A percentile compares a stretch with the other conserved stretches of the same genome.
phyloP scores from a whole-genome alignment of 805 yeast species.

The Sugiyamaella lignohabitans region DNA sequence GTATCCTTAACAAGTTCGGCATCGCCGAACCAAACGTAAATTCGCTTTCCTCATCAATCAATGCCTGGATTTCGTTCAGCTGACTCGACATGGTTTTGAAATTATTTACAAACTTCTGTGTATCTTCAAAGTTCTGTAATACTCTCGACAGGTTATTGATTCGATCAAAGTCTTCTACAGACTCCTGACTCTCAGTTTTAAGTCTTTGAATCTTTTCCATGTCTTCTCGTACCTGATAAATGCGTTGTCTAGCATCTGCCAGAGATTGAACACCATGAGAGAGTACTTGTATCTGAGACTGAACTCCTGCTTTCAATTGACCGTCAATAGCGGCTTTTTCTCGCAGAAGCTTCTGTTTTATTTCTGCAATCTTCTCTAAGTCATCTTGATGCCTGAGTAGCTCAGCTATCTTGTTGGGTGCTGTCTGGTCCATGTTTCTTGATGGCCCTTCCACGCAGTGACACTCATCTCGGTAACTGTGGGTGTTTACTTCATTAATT shows the following conservation, averaged over 20 bases:
- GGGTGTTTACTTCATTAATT: too few relatives aligned
- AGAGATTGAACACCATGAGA: constrained; percentile 35
- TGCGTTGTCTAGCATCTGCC: constrained; percentile 34
- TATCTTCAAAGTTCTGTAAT: constrained; percentile 66
- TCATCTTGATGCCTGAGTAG: constrained; percentile 26
- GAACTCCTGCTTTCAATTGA: constrained; percentile 66
- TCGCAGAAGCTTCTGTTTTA: constrained; percentile 32
- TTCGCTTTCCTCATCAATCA: constrained; percentile 47
- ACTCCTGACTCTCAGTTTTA: constrained; percentile 49
- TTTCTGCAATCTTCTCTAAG: constrained; percentile 30
- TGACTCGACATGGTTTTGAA: constrained; percentile 51
- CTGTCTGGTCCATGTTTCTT: constrained; percentile 13
- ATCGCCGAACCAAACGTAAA: constrained; percentile 41
- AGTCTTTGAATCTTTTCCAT: constrained; percentile 38
- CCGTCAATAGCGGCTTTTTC: constrained; percentile 73
- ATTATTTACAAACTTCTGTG: constrained; percentile 56
- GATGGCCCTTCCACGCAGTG: too few relatives aligned
- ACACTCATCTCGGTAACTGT: too few relatives aligned
- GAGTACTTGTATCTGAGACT: constrained; percentile 53
- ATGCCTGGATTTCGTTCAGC: constrained; percentile 42
- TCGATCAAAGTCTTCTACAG: constrained; percentile 61
- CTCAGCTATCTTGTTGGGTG: constrained; percentile 22
- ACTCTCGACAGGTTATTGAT: constrained; percentile 61
- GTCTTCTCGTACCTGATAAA: constrained; percentile 32
- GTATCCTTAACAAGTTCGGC: constrained; percentile 57